Evolutionary conservation across 2,329 filamentous ascomycete genomes (phyloP), one percentile per base, ranked within the genome.

Genomic region (Hymenotorrendiella dingleyae): DNA sequence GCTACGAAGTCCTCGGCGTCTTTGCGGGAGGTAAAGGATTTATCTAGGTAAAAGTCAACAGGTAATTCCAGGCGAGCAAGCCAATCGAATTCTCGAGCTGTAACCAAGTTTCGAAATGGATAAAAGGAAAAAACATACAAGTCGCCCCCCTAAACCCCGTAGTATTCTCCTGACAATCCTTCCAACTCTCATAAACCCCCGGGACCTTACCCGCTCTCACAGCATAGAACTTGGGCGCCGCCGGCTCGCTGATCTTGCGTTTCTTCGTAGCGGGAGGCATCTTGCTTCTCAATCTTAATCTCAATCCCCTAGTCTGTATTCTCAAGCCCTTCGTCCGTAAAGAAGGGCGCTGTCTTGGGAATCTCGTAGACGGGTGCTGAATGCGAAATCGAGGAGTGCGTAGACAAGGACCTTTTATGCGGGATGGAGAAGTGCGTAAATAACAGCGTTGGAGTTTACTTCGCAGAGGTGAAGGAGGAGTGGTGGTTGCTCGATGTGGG

Each of bases 1-100:
- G 74, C 78, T 20, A 87, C 71, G 60, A 86, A 96, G 2, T 78
- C 79, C 56, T 85, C 76, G n/a, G 91, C 91, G 46, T 95, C 88
- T 49, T 81, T 74, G 45, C 74, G 69, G 0, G 75, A 79, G 8
- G 72, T 67, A 60, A 95, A 96, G 1, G 84, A 87, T 67, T 93
- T 91, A 70, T 85, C 87, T 93, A 47, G 29, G 16, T 8, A 32
- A 7, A 11, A 32, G 9, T 9, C 29, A 32, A 32, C 29, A 16
- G 17, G 29, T 32, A 16, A 16, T n/a, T n/a, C 17, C 6, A 9
- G 29, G 11, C 17, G 29, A 11, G 29, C 11, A 14, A 32, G 7
- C 8, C 10, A 32, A 16, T 32, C 16, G 12, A 10, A 29, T 29
- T 10, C 16, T 14, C 27, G 16, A 29, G 8, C 27, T 29, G 12